Evolutionary conservation across 345 rosid genomes (phyloP).

Genomic region (Citrus medica): DNA sequence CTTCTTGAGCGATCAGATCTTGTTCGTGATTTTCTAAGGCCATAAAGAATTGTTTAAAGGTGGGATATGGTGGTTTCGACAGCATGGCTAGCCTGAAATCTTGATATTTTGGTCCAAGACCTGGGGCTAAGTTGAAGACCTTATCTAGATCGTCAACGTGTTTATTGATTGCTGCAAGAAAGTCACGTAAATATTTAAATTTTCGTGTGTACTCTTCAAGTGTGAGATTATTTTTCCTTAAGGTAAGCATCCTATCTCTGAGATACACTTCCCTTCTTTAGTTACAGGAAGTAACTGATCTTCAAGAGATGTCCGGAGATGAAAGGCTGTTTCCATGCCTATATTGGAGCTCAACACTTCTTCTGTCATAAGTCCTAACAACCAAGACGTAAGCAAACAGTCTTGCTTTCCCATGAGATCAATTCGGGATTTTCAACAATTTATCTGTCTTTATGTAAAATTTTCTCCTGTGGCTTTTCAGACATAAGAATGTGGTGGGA

Average conservation of each 20-base stretch:
- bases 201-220: background rate
- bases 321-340: too few relatives aligned
- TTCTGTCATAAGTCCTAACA: background rate
- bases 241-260: too few relatives aligned
- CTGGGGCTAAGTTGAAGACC: too few relatives aligned
- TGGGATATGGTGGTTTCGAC: background rate
- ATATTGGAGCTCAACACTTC: too few relatives aligned
- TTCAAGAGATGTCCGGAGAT: too few relatives aligned
- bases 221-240: background rate
- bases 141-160: too few relatives aligned
- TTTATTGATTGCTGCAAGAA: background rate
- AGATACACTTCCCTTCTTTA: too few relatives aligned
- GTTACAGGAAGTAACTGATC: too few relatives aligned
- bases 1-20: background rate
- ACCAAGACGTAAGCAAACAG: background rate
- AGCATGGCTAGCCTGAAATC: background rate
- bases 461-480: background rate
- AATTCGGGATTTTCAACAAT: too few relatives aligned
- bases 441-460: background rate
- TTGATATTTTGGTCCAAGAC: too few relatives aligned
- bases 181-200: too few relatives aligned
- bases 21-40: background rate
- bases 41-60: background rate
- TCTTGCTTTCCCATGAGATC: background rate
- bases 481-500: background rate